A percentile compares a stretch with the other conserved stretches of the same genome.
Conservation (phyloP, 306 rosid genomes). For the Citrullus colocynthis region DNA sequence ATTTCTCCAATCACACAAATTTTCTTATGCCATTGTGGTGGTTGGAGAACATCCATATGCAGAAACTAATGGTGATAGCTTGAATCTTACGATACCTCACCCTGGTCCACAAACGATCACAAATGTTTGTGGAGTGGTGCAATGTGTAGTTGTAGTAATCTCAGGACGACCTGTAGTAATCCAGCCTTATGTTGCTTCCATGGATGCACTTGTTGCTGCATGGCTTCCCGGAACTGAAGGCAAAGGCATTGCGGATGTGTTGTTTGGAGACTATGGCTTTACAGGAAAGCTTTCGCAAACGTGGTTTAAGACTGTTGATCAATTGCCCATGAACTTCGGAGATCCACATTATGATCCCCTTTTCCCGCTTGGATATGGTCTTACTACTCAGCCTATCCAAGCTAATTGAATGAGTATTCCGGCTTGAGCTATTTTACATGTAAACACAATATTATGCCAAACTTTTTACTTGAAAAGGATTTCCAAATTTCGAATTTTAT, state of each 20-base stretch:
- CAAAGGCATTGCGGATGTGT: slow-evolving; percentile 26
- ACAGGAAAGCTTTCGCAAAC: slow-evolving; percentile 24
- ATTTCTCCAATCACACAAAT: slow-evolving; percentile 8
- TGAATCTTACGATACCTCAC: slow-evolving; percentile 18
- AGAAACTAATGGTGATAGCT: slow-evolving; percentile 25
- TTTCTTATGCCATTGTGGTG: slow-evolving; percentile 24
- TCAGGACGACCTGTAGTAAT: slow-evolving; percentile 28
- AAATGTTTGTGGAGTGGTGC: slow-evolving; percentile 23
- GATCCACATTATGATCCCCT: slow-evolving; percentile 27
- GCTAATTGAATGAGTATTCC: no score
- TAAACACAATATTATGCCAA: no score
- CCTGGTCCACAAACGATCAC: slow-evolving; percentile 14
- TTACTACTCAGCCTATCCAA: slow-evolving; percentile 16
- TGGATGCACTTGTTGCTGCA: slow-evolving; percentile 32
- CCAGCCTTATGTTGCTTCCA: slow-evolving; percentile 10
- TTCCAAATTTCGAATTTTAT: no score
- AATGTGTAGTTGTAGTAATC: slow-evolving; percentile 23
- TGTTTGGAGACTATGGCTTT: slow-evolving; percentile 28
- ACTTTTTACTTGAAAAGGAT: no score
- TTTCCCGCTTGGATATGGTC: slow-evolving; percentile 28
- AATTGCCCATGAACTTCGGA: slow-evolving; percentile 30
- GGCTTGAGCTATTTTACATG: no score
- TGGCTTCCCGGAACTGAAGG: slow-evolving; percentile 35
- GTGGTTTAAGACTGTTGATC: slow-evolving; percentile 32
- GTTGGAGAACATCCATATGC: slow-evolving; percentile 33